Evolutionary conservation across 257 asterid species (phyloP), one percentile per base, ranked within the genome.

Genomic region (Rehmannia glutinosa): DNA sequence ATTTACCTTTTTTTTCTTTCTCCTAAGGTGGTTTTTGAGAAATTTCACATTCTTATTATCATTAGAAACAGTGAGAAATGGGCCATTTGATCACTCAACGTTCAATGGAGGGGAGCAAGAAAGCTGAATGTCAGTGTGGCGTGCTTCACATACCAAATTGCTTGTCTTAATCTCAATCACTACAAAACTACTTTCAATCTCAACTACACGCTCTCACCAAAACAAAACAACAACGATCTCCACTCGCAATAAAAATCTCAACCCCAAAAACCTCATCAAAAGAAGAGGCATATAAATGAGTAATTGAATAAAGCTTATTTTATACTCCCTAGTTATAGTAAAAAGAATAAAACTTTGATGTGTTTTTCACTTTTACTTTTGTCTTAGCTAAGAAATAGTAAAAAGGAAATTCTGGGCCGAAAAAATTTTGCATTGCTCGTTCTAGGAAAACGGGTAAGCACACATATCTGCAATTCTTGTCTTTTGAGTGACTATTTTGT

Each of bases 61-160:
- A 3, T 3, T 15, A 6, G 3, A 60, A 47, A 51, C 47, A 61
- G 1, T 8, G 64, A 12, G 70, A 53, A 51, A 52, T 38, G 70
- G 64, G 64, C 23, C 38, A 51, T 15, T 21, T 60, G 62, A 70
- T 17, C 23, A 60, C 63, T 60, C 75, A 50, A 52, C 30, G 64
- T 52, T 51, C 4, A 30, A 69, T 10, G 13, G 67, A 43, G 78
- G 73, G 33, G 70, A 51, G 70, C 73, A 76, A 70, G 71, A 81
- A 74, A 78, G 85, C 64, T 56, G 80, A 49, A 56, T 75, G 88
- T 82, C 86, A 78, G 88, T 67, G 65, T 74, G 75, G 88, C 86
- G 86, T 82, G 91, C 91, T 36, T 71, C 71, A 35, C 80, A 27
- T 73, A 36, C 66, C 83, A 71, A 78, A 73, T 57, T 52, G 70